Base-by-base conservation (phyloP, 148 eudicot genomes). In the Rhododendron griersonianum region DNA sequence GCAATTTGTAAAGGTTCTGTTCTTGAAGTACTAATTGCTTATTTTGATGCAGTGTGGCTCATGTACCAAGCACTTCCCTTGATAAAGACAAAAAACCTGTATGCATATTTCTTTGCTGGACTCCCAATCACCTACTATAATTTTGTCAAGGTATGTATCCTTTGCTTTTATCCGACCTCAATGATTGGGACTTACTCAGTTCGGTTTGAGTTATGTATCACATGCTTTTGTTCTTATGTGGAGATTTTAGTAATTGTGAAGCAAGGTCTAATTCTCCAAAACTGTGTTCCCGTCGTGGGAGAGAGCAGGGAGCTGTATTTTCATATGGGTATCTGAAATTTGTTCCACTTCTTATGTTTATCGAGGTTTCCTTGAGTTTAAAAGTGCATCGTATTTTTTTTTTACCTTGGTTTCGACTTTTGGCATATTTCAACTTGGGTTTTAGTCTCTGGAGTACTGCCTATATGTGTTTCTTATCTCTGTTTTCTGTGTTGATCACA, bases 51-150 rank as follows among this genome's bases (percentile, higher is more conserved):
- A 96, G 98, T 95, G 96, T 93, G 94, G 96, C 90, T 96, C 87
- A 95, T 96, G 98, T 96, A 96, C 87, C 90, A 91, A 83, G 95
- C 98, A 50, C 99, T 96, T 84, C 93, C 96, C 3, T 88, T 89
- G 63, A 91, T 95, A 87, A 94, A 90, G 89, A 83, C 91, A 86
- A 92, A 90, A 85, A 89, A 92, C 81, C 94, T 96, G 9, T 91
- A 95, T 86, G 88, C 89, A 73, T 91, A 94, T 86, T 84, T 80
- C 57, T 93, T 94, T 86, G 86, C 91, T 76, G 82, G 78, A 76
- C 88, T 95, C 53, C 98, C 95, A 78, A 91, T 95, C 89, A 91
- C 92, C 85, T 96, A 96, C 83, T 89, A 86, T 81, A 84, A 88
- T 67, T 96, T 94, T 86, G 90, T 95, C 67, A 85, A 83, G 96